Evolutionary conservation across 257 asterid genomes (phyloP), one percentile per base, ranked within the genome.

Genomic region (Fraxinus anomala): DNA sequence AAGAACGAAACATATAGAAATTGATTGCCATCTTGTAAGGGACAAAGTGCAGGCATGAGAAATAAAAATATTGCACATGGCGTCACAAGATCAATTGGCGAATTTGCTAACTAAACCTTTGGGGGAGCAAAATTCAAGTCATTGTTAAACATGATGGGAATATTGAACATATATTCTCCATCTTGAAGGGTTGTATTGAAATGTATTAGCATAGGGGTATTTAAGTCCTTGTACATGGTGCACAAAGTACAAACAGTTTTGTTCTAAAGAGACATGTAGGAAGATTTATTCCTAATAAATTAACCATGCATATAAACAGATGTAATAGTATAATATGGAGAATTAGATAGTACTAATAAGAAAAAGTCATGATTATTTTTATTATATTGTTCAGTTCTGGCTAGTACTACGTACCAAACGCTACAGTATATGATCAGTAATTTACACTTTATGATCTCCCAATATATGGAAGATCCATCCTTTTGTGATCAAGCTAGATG

Each of bases 281-380:
- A 30, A 34, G 68, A 65, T 70, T 83, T 77, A 81, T 82, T 82
- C 79, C 83, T 80, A 75, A 16, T 54, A 16, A n/a, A 54, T 54
- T 54, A 19, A 54, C 23, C 63, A 54, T 54, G 6, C 24, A 54
- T 54, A 40, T 54, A 1, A 6, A 3, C 9, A 19, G 11, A 19
- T 51, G 3, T 10, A 54, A 3, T 4, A n/a, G 26, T 54, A 1
- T n/a, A 21, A 3, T 6, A 54, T 0, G 26, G 10, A 6, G 65
- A 17, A 54, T 19, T 54, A 11, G 12, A 54, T 19, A 5, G 8
- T 54, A 54, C 7, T 54, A 19, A 54, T 17, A 23, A 23, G 23
- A 7, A 40, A 40, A 12, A 23, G 1, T 10, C 0, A 56, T n/a
- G 24, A 24, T 24, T 13, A 63, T 63, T 11, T 63, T 63, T 6